Evolutionary conservation across 2,329 filamentous ascomycete species (phyloP).

Genomic region (Blastomyces gilchristii): DNA sequence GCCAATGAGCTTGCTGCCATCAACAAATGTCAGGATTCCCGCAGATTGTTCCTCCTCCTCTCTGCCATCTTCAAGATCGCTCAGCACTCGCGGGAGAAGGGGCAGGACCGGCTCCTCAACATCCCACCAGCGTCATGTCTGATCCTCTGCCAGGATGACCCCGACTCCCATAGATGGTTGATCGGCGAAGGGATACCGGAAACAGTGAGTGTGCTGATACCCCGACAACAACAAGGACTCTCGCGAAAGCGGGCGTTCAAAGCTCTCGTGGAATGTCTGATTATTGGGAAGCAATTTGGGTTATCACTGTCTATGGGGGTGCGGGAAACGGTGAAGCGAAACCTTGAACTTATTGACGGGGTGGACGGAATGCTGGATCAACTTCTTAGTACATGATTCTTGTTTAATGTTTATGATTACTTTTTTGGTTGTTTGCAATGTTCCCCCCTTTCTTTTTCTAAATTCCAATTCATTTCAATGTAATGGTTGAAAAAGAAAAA

Average conservation of each 20-base stretch:
- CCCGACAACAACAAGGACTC: conserved; percentile 10
- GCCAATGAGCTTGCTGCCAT: conserved; percentile 17
- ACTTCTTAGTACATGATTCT: conserved; percentile 1
- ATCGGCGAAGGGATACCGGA: conserved; percentile 17
- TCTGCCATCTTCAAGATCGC: conserved; percentile 22
- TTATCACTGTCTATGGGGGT: conserved; percentile 9
- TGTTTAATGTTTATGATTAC: neutral
- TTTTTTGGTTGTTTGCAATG: neutral
- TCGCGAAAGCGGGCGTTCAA: conserved; percentile 16
- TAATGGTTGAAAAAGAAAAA: no score
- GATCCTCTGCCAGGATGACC: conserved; percentile 19
- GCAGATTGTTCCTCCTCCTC: conserved; percentile 16
- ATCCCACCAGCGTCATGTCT: conserved; percentile 17
- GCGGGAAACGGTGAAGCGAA: conserved; percentile 9
- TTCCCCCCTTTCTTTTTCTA: no score
- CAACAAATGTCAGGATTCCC: conserved; percentile 16
- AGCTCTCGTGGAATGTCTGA: conserved; percentile 16
- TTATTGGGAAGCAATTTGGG: conserved; percentile 17
- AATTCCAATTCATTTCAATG: no score
- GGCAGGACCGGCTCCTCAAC: conserved; percentile 17
- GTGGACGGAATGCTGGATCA: neutral
- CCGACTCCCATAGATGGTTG: conserved; percentile 17
- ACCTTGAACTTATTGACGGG: conserved; percentile 7
- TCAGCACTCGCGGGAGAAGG: conserved; percentile 16
- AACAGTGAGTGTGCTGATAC: conserved; percentile 11